Evolutionary conservation across 225 moss, liverwort and hornwort species (phyloP).

Genomic region (Takakia lepidozioides): DNA sequence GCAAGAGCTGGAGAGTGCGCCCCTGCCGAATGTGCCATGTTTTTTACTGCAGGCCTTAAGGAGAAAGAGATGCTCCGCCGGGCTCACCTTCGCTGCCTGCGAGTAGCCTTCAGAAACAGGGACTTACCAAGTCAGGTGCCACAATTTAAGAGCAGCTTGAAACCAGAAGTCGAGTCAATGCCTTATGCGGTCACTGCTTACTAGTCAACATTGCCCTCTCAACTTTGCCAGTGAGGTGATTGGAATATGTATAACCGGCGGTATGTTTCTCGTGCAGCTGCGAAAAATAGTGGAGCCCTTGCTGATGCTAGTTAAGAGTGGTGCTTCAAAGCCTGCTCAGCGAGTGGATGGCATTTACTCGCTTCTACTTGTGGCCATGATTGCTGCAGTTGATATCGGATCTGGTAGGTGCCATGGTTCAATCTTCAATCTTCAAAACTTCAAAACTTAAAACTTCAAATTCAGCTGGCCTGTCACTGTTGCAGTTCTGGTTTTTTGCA

Average conservation of each 20-base stretch:
- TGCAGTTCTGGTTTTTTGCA: too few species aligned
- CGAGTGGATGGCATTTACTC: conserved; percentile 87
- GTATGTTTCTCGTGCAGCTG: too few species aligned
- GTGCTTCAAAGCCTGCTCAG: conserved; percentile 63
- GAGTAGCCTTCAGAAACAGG: conserved; percentile 55
- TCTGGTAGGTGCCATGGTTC: conserved; percentile 63
- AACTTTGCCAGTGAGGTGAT: background rate
- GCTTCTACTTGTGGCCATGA: conserved; percentile 61
- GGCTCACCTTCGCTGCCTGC: conserved; percentile 88
- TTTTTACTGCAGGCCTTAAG: conserved; percentile 73
- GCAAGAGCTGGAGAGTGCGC: conserved; percentile 45
- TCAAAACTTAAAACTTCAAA: too few species aligned
- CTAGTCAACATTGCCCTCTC: conserved; percentile 1
- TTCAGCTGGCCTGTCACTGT: too few species aligned
- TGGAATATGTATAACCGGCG: background rate
- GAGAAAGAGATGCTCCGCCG: conserved; percentile 90
- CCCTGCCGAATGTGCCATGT: conserved; percentile 49
- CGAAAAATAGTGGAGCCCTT: conserved; percentile 69
- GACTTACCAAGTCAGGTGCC: conserved; percentile 60
- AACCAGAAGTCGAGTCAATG: too few species aligned
- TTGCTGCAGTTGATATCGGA: conserved; percentile 68
- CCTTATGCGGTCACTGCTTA: too few species aligned
- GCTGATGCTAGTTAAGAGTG: conserved; percentile 68
- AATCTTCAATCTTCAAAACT: too few species aligned
- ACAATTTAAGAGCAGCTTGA: too few species aligned